These are phyloP conservation scores for Trichosporon ovoides DNA, from an alignment of 1,284 basidiomycete genomes.

Conservation along the genomic window DNA sequence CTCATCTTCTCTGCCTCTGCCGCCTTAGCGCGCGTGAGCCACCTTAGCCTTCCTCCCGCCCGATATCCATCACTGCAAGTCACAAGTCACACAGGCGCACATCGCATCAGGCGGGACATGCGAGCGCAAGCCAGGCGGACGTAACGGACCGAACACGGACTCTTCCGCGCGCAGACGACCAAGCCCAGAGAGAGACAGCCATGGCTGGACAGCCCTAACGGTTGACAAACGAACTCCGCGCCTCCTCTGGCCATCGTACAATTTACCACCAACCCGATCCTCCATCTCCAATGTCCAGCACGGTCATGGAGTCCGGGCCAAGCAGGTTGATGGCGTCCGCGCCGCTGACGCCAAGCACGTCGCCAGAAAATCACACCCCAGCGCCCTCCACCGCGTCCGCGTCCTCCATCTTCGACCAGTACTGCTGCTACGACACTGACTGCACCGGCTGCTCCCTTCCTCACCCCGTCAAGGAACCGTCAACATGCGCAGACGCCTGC, in stretches of 20 bases:
- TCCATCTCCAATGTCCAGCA: neutral
- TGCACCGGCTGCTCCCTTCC: conserved; percentile 4
- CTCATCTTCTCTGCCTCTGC: too few species aligned
- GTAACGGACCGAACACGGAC: neutral
- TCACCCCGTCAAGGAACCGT: neutral
- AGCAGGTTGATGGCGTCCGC: neutral
- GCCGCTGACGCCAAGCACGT: neutral
- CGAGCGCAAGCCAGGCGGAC: neutral
- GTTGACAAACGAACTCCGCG: neutral
- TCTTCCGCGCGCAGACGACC: neutral
- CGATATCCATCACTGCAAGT: too few species aligned
- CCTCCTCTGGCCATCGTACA: neutral
- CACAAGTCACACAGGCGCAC: neutral
- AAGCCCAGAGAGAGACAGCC: neutral
- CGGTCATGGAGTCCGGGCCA: neutral
- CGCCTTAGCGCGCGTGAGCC: too few species aligned
- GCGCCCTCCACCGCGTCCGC: neutral
- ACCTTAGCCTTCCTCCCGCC: too few species aligned
- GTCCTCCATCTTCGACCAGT: conserved; percentile 21
- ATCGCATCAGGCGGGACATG: neutral
- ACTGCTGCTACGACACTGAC: conserved; percentile 20
- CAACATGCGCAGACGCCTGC: conserved; percentile 3
- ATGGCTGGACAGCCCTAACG: neutral
- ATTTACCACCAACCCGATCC: neutral
- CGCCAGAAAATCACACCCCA: neutral